Conservation (phyloP, 2,329 filamentous ascomycete species). For the Dactylellina haptotyla region DNA sequence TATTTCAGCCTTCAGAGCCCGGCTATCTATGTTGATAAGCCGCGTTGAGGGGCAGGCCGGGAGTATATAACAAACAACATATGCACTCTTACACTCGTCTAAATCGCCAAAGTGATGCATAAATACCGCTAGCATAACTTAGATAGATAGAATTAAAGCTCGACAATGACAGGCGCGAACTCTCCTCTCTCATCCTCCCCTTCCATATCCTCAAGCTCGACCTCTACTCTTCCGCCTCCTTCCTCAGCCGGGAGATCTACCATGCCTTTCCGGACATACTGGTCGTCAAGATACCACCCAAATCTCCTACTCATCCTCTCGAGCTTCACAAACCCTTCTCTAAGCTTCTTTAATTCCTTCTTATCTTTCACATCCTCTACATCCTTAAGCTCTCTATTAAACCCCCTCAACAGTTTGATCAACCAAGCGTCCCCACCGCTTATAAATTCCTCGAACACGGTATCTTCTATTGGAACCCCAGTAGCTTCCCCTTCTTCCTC, state of each 20-base stretch:
- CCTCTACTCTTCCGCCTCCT: conserved; percentile 43
- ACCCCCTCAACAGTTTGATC: conserved; percentile 54
- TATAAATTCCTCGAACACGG: conserved; percentile 45
- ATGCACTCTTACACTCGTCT: too few relatives aligned
- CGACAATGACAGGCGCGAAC: conserved; percentile 51
- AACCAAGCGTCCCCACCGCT: conserved; percentile 56
- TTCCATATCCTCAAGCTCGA: conserved; percentile 54
- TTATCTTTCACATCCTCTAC: conserved; percentile 17
- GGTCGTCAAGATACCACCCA: conserved; percentile 50
- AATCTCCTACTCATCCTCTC: conserved; percentile 27
- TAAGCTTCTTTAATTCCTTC: conserved; percentile 18
- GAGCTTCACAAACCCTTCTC: conserved; percentile 17
- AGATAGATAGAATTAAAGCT: conserved; percentile 10
- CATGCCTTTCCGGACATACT: conserved; percentile 52
- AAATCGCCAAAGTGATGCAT: background rate
- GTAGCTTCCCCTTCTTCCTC: conserved; percentile 51
- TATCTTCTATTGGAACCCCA: conserved; percentile 32
- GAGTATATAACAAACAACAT: too few relatives aligned
- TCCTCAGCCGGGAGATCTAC: conserved; percentile 50
- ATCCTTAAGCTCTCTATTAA: conserved; percentile 55
- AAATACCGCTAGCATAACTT: background rate
- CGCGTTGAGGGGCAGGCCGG: too few relatives aligned
- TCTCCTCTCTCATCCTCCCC: conserved; percentile 52
- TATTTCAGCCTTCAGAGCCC: too few relatives aligned
- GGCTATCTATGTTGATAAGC: too few relatives aligned